Base-by-base conservation (phyloP, 805 yeast genomes). In the Starmerella bombicola region DNA sequence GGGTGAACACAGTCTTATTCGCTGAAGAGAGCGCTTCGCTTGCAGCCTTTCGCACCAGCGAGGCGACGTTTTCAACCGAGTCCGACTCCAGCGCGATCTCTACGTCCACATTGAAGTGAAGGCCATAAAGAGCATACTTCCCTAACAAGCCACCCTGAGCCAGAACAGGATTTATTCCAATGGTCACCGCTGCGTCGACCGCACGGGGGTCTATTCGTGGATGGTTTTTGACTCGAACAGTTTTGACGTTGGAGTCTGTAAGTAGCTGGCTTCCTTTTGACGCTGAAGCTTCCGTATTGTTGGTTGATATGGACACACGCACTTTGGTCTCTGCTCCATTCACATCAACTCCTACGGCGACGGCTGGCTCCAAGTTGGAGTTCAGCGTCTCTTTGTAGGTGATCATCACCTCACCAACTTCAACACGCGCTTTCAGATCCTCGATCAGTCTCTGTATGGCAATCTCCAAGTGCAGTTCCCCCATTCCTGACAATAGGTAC, bases 391-490 rank as follows among this genome's bases (percentile, higher is more conserved):
- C 98, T 55, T 82, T 84, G 59, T 81, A 88, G 0, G 96, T 80
- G 4, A 91, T 95, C 64, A 76, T 82, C 17, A 91, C 82, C 38
- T 78, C 77, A 34, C 95, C 85, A 30, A 84, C 68, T 24, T 76
- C 77, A 1, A 82, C 80, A 41, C 78, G 75, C 3, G 93, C 95
- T 57, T 79, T 78, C 69, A 85, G 68, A 43, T 84, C 94, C 32
- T 71, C 72, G n/a, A 82, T 62, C 31, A 85, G 67, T 41, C 96
- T 67, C 52, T 83, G 91, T 35, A 68, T 69, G 1, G 91, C 80
- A 49, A 91, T 85, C 51, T 91, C 97, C 37, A 91, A 67, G 62
- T 91, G 98, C 35, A 91, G 67, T 55, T 91, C 97, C 30, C 98
- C 98, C 97, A 88, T 88, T 24, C 98, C 98, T 16, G 94, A 77